Evolutionary conservation across 2,329 filamentous ascomycete species (phyloP), one percentile per base, ranked within the genome.

Genomic region (Thyridium curvatum): DNA sequence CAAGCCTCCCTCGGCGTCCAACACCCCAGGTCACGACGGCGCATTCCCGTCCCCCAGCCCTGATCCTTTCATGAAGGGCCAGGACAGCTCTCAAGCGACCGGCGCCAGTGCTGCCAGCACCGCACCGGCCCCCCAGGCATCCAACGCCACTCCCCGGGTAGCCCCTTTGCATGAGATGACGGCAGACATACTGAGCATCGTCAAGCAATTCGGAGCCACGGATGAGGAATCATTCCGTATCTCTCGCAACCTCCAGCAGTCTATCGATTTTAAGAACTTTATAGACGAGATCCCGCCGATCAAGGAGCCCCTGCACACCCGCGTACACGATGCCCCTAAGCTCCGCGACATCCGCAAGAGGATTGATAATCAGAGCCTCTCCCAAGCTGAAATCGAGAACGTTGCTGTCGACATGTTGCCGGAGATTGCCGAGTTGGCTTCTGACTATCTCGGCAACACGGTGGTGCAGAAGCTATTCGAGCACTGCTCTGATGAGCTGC

Each of bases 381-480:
- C 86, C 2, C 77, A 85, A 44, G 72, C 82, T 14, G 93, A 98
- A 61, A 94, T 97, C 50, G 93, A 98, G 62, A 84, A 82, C 47
- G 94, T 93, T 46, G 93, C 93, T 31, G 73, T 86, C 44, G 86
- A 87, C 46, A 98, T 98, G 93, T 77, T 98, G 13, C 88, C 91
- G 9, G 93, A 98, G 60, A 93, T 98, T 57, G 88, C 90, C 4
- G 93, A 98, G 62, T 72, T 98, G 17, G 77, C 93, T 3, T 95
- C 91, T 0, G 93, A 98, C 62, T 98, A 98, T 54, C 77, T 98
- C 26, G 93, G 93, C 51, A 98, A 98, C 66, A 98, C 93, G 0
- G 93, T 98, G n/a, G 91, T 98, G 14, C 93, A 98, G 66, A 98
- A 98, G 65, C 71, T 98, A 34, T 98, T 98, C 56, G 91, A 98